phyloP scores from a whole-genome alignment of 306 rosid genomes.

The Quercus parvula region DNA sequence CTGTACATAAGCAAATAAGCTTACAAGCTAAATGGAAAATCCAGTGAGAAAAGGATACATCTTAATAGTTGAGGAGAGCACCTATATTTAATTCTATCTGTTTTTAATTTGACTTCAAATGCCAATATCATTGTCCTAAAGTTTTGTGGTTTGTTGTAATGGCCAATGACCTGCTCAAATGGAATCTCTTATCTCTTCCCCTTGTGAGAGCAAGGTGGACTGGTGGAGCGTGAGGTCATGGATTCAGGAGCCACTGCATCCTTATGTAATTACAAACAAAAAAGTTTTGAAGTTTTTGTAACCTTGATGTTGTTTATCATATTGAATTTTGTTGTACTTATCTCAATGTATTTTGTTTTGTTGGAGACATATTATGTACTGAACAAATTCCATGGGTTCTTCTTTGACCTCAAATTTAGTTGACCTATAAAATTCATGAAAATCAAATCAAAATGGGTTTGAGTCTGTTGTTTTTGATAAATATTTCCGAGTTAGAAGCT shows the following conservation, averaged over 20 bases:
- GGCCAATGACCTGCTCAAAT: too few relatives aligned
- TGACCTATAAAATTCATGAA: neutral
- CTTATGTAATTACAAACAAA: too few relatives aligned
- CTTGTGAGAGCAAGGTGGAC: too few relatives aligned
- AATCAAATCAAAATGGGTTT: neutral
- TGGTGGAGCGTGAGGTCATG: too few relatives aligned
- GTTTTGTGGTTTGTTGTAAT: neutral
- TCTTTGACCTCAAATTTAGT: neutral
- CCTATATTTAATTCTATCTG: neutral
- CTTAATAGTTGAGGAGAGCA: neutral
- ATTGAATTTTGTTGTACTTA: neutral
- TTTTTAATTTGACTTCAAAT: neutral
- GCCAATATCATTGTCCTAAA: neutral
- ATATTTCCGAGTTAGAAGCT: slow-evolving; percentile 4
- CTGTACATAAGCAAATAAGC: too few relatives aligned
- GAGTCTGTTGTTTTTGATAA: neutral
- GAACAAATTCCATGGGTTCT: neutral
- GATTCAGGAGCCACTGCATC: too few relatives aligned
- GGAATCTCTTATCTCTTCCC: too few relatives aligned
- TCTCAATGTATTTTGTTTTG: neutral
- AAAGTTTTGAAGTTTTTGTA: neutral
- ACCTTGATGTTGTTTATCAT: neutral
- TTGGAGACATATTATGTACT: neutral
- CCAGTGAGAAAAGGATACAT: too few relatives aligned
- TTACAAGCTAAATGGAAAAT: too few relatives aligned